Evolutionary conservation across 805 yeast species (phyloP), one percentile per base, ranked within the genome.

Genomic region (Saturnispora mendoncae): DNA sequence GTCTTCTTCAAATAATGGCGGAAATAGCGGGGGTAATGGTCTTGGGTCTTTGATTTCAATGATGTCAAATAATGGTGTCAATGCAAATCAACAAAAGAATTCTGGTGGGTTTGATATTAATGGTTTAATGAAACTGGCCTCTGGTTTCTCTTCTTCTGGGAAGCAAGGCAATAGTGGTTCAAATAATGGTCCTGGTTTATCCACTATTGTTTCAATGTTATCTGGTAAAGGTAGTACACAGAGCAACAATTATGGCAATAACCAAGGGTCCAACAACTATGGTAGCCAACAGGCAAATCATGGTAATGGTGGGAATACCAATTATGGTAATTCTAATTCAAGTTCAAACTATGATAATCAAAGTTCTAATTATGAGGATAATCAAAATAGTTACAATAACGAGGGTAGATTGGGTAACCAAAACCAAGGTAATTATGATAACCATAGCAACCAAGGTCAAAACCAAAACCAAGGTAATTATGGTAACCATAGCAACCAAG

Each of bases 101-200:
- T 48, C 45, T 14, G 61, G 62, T 35, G 61, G 62, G 2, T 52
- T 57, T 43, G 58, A 58, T 33, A 37, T 57, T 15, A 41, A 48
- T 4, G 45, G 57, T 6, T 44, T 57, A 35, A 29, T 56, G 35
- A 39, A 44, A 19, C 24, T 37, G 30, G 47, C 42, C 14, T 39
- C 42, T 2, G 38, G 45, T 19, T 37, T 36, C 30, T 15, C 39
- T 15, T 33, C 39, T 33, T n/a, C 24, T 6, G 40, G 34, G 5
- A 25, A 24, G 27, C 24, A 32, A 6, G 19, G 39, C 8, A 23
- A 10, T 10, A 36, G 36, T 24, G 35, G 43, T 21, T 46, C 47
- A 7, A 23, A 10, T 10, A 36, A 33, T 24, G 35, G 43, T 21
- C 47, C 47, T 4, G 55, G 55, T 21, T 15, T 53, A 26, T 51